These are phyloP conservation scores for Penicillium occitanis DNA, from an alignment of 2,329 filamentous ascomycete species.

Conservation along the genomic window DNA sequence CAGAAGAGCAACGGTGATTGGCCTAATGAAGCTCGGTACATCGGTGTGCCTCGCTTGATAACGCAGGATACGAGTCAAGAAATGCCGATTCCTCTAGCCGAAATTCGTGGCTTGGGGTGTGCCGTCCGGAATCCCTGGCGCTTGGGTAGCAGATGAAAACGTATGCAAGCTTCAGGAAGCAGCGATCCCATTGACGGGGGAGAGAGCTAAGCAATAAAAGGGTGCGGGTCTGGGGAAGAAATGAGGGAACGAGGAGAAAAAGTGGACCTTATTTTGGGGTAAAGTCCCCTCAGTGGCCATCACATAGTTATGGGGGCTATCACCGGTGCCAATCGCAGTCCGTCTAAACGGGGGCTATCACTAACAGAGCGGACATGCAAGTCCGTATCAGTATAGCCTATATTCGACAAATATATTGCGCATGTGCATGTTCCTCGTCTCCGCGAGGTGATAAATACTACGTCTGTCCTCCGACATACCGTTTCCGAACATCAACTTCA, in stretches of 20 bases:
- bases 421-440: not conserved
- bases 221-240: not conserved
- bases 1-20: not conserved
- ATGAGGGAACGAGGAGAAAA: constrained; percentile 10
- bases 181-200: not conserved
- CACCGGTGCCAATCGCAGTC: not conserved
- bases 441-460: not conserved
- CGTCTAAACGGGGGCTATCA: not conserved
- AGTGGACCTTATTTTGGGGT: not conserved
- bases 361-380: not conserved
- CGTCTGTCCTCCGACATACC: not conserved
- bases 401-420: not conserved
- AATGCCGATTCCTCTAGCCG: constrained; percentile 9
- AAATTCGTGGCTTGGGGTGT: not conserved
- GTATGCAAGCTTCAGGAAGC: not conserved
- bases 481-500: not conserved
- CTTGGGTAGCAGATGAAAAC: not conserved
- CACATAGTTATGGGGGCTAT: not conserved
- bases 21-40: not conserved
- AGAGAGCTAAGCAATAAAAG: not conserved
- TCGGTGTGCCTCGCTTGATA: constrained; percentile 1
- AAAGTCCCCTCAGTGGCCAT: not conserved
- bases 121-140: not conserved
- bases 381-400: constrained; percentile 5
- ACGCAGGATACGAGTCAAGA: not conserved